Percentiles rank a stretch among this genome's conserved stretches.
Conservation (phyloP, 768 basidiomycete species). For the Tulasnella sp. region DNA sequence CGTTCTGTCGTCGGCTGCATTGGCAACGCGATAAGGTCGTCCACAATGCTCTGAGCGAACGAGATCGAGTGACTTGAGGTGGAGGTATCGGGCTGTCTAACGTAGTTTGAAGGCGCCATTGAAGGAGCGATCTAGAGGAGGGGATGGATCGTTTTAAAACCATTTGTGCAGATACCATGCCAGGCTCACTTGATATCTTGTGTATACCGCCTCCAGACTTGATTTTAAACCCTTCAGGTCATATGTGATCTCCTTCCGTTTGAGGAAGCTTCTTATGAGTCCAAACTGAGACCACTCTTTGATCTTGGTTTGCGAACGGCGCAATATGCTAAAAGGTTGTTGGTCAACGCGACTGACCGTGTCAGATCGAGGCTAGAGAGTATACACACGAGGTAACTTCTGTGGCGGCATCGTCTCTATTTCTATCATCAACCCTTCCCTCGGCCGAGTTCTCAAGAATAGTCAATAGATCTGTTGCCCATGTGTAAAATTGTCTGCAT, state of each 20-base stretch:
- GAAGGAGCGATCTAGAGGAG: constrained; percentile 4
- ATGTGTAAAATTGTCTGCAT: not conserved
- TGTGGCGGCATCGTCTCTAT: not conserved
- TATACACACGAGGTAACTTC: not conserved
- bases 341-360: not conserved
- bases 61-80: too few relatives aligned
- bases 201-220: not conserved
- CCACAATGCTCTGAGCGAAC: too few relatives aligned
- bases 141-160: too few relatives aligned
- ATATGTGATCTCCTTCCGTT: not conserved
- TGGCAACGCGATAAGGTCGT: too few relatives aligned
- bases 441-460: not conserved
- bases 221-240: constrained; percentile 3
- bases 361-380: not conserved
- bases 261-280: constrained; percentile 6
- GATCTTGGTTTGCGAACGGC: not conserved
- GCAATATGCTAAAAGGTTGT: constrained; percentile 3
- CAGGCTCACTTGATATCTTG: not conserved
- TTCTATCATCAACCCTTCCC: not conserved
- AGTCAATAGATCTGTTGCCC: not conserved
- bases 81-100: too few relatives aligned
- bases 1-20: too few relatives aligned
- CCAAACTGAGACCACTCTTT: constrained; percentile 1
- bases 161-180: not conserved
- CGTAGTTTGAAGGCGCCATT: too few relatives aligned